Conservation (phyloP, 306 rosid genomes). For the Corylus americana region DNA sequence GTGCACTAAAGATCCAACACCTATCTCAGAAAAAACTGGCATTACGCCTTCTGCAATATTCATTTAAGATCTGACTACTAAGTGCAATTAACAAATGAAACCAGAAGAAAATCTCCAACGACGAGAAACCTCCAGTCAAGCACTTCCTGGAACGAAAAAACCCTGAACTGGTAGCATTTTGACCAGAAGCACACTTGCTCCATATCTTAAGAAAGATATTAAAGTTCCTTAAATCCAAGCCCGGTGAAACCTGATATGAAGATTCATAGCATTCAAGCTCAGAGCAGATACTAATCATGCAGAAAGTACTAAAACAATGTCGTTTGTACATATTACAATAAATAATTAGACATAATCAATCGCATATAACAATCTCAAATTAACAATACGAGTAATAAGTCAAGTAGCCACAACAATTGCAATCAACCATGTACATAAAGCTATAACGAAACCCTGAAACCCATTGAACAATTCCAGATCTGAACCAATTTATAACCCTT, state of each 20-base stretch:
- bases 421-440: neutral
- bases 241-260: slow-evolving; percentile 47
- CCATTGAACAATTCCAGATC: neutral
- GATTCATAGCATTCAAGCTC: slow-evolving; percentile 8
- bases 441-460: neutral
- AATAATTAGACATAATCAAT: neutral
- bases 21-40: slow-evolving; percentile 74
- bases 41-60: slow-evolving; percentile 77
- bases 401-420: neutral
- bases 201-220: slow-evolving; percentile 58
- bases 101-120: slow-evolving; percentile 90
- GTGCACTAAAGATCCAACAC: slow-evolving; percentile 86
- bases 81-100: slow-evolving; percentile 97
- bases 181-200: slow-evolving; percentile 68
- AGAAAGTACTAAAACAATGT: neutral
- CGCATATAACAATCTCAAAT: neutral
- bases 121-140: slow-evolving; percentile 92
- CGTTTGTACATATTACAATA: neutral
- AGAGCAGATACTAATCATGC: slow-evolving; percentile 6
- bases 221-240: slow-evolving; percentile 52
- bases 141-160: slow-evolving; percentile 94
- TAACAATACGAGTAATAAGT: too few species aligned
- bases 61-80: slow-evolving; percentile 75
- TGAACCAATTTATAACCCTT: neutral
- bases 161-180: slow-evolving; percentile 76